Conservation (phyloP, 2,329 filamentous ascomycete species). For the Xylaria sp. region DNA sequence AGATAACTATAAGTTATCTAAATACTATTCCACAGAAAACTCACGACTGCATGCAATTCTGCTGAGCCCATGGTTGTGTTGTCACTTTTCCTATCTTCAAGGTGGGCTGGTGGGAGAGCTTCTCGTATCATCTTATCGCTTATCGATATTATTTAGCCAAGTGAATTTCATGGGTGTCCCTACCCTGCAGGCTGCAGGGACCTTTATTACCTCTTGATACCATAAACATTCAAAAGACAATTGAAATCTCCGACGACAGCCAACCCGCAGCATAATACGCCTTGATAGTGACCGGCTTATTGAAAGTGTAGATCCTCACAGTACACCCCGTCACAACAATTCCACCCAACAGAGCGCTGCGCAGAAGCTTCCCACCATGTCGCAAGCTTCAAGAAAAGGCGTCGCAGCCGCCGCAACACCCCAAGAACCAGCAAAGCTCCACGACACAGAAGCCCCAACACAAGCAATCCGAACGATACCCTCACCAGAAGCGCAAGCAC, state of each 20-base stretch:
- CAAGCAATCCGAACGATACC: constrained; percentile 55
- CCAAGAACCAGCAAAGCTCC: constrained; percentile 47
- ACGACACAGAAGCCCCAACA: constrained; percentile 46
- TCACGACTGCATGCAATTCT: background rate
- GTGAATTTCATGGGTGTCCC: constrained; percentile 5
- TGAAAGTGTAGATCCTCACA: background rate
- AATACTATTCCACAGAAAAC: background rate
- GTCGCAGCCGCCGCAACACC: constrained; percentile 31
- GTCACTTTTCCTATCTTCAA: constrained; percentile 8
- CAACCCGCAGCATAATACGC: background rate
- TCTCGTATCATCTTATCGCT: constrained; percentile 25
- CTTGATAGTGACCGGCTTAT: background rate
- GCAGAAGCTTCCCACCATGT: constrained; percentile 14
- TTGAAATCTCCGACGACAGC: background rate
- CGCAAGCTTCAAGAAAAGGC: background rate
- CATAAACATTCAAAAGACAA: background rate
- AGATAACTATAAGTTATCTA: background rate
- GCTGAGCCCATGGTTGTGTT: background rate
- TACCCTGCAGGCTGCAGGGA: background rate
- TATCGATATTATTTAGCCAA: constrained; percentile 31
- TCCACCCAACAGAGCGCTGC: constrained; percentile 11
- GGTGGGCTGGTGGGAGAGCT: constrained; percentile 34
- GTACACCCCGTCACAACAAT: background rate
- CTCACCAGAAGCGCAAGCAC: constrained; percentile 56
- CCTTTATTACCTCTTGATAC: constrained; percentile 8